Conservation (phyloP, 2,329 filamentous ascomycete species). For the Dichotomopilus funicola region DNA sequence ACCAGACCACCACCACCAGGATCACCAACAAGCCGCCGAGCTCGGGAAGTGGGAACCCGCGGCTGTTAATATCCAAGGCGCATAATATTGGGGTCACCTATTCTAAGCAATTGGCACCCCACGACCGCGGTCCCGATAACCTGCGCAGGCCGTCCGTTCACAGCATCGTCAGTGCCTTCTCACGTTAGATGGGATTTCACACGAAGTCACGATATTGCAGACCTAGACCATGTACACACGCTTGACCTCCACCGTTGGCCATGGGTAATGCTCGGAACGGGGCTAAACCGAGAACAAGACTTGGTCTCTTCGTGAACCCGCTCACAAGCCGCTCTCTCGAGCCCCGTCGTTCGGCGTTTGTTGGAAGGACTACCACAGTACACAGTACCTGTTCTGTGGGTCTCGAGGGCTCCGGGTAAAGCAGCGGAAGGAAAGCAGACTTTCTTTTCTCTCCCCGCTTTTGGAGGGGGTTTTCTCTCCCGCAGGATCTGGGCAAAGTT, state of each 20-base stretch:
- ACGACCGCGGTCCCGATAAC: constrained; percentile 4
- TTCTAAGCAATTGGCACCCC: background rate
- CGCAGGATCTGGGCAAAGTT: too few species aligned
- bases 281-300: background rate
- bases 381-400: background rate
- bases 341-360: too few species aligned
- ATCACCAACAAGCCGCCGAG: background rate
- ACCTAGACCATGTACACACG: constrained; percentile 2
- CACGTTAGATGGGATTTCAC: constrained; percentile 12
- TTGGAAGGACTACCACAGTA: background rate
- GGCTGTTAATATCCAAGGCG: constrained; percentile 3
- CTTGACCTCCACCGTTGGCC: background rate
- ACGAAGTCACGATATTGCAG: background rate
- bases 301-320: background rate
- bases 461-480: background rate
- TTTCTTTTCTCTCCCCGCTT: constrained; percentile 7
- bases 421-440: background rate
- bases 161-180: too few species aligned
- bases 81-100: constrained; percentile 14
- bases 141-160: too few species aligned
- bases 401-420: background rate
- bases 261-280: background rate
- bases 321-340: background rate
- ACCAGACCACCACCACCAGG: constrained; percentile 2
- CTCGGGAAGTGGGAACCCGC: background rate